A percentile compares a stretch with the other conserved stretches of the same genome.
These are phyloP conservation scores for Lodderomyces oxycetoniae DNA, from an alignment of 1,139 yeast species.

Conservation along the genomic window DNA sequence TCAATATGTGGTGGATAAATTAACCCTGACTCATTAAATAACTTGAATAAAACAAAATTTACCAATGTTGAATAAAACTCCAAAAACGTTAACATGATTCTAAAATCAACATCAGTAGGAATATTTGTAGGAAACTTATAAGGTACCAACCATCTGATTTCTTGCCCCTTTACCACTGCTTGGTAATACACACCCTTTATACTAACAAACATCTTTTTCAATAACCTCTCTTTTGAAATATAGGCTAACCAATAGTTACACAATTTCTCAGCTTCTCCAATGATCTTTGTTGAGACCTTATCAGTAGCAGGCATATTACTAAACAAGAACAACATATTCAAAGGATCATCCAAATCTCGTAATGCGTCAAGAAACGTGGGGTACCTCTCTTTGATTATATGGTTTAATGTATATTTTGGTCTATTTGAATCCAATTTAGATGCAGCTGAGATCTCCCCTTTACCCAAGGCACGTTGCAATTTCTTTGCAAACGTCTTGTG, in stretches of 20 bases:
- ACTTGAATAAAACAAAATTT: constrained; percentile 79
- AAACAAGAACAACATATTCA: constrained; percentile 89
- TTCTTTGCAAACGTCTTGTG: constrained; percentile 93
- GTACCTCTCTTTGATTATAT: constrained; percentile 89
- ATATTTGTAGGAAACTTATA: constrained; percentile 94
- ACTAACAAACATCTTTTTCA: constrained; percentile 89
- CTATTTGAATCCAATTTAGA: constrained; percentile 64
- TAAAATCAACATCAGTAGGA: constrained; percentile 91
- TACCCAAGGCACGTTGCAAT: constrained; percentile 82
- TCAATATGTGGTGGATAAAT: constrained; percentile 91
- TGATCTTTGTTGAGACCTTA: constrained; percentile 70
- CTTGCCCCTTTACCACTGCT: constrained; percentile 87
- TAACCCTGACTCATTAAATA: constrained; percentile 79
- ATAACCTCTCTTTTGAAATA: constrained; percentile 76
- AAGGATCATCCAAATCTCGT: constrained; percentile 91
- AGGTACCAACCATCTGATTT: constrained; percentile 93
- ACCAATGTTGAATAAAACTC: constrained; percentile 91
- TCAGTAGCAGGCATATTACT: constrained; percentile 95
- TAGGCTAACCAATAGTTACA: constrained; percentile 96
- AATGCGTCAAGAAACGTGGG: constrained; percentile 91
- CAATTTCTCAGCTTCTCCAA: constrained; percentile 78
- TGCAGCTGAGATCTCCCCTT: constrained; percentile 89
- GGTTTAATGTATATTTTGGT: constrained; percentile 83
- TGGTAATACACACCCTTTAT: constrained; percentile 97
- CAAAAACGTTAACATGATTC: constrained; percentile 93